A percentile compares a stretch with the other conserved stretches of the same genome.
Conservation (phyloP, 139 green algal species). For the Deuterostichococcus epilithicus region DNA sequence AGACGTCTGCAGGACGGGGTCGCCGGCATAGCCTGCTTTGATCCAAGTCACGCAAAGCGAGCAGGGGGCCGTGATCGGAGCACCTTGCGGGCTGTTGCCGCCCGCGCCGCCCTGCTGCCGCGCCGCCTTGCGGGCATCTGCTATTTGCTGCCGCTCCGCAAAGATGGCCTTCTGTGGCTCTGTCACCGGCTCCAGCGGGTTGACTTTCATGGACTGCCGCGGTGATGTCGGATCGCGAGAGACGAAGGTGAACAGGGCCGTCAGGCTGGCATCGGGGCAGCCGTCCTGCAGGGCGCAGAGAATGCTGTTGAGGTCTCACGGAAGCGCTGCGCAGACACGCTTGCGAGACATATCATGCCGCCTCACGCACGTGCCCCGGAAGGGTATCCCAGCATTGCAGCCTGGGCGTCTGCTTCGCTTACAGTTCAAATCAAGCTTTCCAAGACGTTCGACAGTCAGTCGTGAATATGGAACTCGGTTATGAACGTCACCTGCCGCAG, state of each 20-base stretch:
- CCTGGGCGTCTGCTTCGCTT: too few species aligned
- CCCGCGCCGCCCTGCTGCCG: conserved; percentile 3
- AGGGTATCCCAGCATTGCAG: too few species aligned
- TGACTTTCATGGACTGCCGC: conserved; percentile 45
- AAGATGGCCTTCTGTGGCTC: conserved; percentile 31
- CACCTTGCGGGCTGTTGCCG: neutral
- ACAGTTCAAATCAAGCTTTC: too few species aligned
- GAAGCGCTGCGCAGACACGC: too few species aligned
- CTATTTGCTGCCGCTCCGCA: conserved; percentile 39
- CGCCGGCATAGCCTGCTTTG: too few species aligned
- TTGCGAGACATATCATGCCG: neutral
- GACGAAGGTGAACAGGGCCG: conserved; percentile 71
- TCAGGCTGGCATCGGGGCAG: conserved; percentile 33
- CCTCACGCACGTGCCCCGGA: too few species aligned
- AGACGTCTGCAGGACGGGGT: too few species aligned
- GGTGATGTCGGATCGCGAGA: conserved; percentile 54
- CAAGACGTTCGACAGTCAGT: too few species aligned
- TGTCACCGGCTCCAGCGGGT: conserved; percentile 42
- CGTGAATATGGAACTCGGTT: too few species aligned
- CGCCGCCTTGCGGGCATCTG: conserved; percentile 38
- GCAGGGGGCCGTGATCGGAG: neutral
- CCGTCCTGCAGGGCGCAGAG: too few species aligned
- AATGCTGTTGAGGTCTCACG: too few species aligned
- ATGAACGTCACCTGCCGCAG: conserved; percentile 35
- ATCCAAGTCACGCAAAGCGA: too few species aligned